These are phyloP conservation scores for Trichoderma asperelloides DNA, from an alignment of 495 filamentous ascomycete species.

Conservation along the genomic window DNA sequence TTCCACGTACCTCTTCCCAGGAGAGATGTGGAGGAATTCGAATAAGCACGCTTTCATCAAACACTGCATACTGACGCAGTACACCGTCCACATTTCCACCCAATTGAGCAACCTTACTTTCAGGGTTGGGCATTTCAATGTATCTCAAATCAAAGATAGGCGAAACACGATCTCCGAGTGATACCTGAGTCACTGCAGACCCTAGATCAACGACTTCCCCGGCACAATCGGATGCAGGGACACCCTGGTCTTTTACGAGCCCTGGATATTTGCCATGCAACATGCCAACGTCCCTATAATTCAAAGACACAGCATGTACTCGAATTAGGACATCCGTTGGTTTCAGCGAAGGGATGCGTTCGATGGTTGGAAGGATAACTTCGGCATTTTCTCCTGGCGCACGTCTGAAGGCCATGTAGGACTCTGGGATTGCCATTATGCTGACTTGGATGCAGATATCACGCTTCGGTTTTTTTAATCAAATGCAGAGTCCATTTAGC, in stretches of 20 bases:
- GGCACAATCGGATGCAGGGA: constrained; percentile 29
- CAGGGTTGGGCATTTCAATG: too few relatives aligned
- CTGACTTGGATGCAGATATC: too few relatives aligned
- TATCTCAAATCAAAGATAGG: too few relatives aligned
- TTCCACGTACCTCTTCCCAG: too few relatives aligned
- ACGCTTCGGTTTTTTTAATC: too few relatives aligned
- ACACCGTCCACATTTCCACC: too few relatives aligned
- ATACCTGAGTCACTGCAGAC: constrained; percentile 19
- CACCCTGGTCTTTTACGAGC: constrained; percentile 13
- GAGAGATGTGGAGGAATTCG: too few relatives aligned
- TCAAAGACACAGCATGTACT: constrained; percentile 40
- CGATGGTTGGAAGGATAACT: constrained; percentile 12
- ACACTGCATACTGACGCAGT: too few relatives aligned
- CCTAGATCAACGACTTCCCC: constrained; percentile 39
- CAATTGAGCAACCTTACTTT: too few relatives aligned
- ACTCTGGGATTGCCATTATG: constrained; percentile 13
- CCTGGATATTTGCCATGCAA: constrained; percentile 24
- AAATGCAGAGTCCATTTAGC: too few relatives aligned
- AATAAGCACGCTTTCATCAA: too few relatives aligned
- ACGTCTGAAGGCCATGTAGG: constrained; percentile 17
- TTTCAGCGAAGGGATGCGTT: constrained; percentile 15
- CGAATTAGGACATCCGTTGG: constrained; percentile 37
- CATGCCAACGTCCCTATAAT: constrained; percentile 40
- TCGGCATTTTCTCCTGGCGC: constrained; percentile 9
- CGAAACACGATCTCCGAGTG: constrained; percentile 25